These are phyloP conservation scores for Lepidopterella palustris DNA, from an alignment of 495 filamentous ascomycete species.

Conservation along the genomic window DNA sequence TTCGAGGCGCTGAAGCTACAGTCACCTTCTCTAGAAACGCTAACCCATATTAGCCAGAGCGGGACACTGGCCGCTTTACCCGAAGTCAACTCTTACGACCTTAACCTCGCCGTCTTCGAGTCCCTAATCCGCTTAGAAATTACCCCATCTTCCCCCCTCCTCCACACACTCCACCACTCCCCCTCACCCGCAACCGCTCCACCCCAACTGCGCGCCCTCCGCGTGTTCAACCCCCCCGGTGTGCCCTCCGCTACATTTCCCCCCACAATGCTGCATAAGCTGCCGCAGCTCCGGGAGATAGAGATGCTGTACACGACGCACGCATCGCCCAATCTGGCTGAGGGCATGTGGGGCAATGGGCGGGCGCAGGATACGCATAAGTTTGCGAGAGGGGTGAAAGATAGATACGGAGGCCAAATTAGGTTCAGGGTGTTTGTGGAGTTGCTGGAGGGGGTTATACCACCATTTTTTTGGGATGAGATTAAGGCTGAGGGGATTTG, in stretches of 20 bases:
- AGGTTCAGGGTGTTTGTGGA: no score
- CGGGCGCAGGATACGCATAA: not conserved
- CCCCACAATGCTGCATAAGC: not conserved
- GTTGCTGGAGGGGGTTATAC: no score
- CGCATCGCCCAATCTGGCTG: not conserved
- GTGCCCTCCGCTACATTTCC: not conserved
- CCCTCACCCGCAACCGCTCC: no score
- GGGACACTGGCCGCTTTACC: not conserved
- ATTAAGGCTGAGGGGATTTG: no score
- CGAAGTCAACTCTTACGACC: no score
- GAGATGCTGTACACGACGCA: not conserved
- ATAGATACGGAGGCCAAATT: no score
- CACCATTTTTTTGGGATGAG: no score
- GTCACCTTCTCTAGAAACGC: not conserved
- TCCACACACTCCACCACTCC: no score
- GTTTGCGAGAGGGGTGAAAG: no score
- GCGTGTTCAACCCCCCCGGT: no score
- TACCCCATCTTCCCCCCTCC: no score
- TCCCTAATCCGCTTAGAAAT: not conserved
- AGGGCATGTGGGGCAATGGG: not conserved
- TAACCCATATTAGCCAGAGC: not conserved
- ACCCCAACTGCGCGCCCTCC: no score
- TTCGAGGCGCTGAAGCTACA: not conserved
- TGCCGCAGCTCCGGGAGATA: not conserved
- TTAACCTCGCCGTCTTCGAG: not conserved